Percentiles rank a stretch among this genome's conserved stretches.
Evolutionary conservation across 1,284 basidiomycete species (phyloP).

Genomic region (Trichosporon ovoides): DNA sequence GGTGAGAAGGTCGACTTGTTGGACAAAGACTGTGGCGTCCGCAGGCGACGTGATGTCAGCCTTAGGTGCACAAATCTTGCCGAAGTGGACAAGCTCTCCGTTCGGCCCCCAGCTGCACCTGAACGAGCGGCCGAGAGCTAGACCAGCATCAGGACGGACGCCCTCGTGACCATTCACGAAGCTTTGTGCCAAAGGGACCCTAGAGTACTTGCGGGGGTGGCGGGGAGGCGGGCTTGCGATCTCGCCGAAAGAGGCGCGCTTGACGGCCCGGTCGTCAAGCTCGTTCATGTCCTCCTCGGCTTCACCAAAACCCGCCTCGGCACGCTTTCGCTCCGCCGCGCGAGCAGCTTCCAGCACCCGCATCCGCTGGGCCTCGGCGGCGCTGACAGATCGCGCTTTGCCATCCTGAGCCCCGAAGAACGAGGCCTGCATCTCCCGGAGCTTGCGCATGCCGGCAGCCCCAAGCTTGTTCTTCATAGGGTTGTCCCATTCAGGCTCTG

Average conservation of each 20-base stretch:
- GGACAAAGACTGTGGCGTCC: slow-evolving; percentile 28
- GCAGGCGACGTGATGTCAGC: slow-evolving; percentile 23
- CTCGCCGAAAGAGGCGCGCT: slow-evolving; percentile 72
- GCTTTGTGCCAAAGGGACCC: slow-evolving; percentile 33
- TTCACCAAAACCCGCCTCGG: slow-evolving; percentile 51
- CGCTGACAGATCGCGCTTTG: slow-evolving; percentile 1
- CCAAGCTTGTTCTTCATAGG: slow-evolving; percentile 51
- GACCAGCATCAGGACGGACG: slow-evolving; percentile 68
- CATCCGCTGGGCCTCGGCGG: slow-evolving; percentile 8
- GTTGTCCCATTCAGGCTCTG: slow-evolving; percentile 20
- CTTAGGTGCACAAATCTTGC: slow-evolving; percentile 60
- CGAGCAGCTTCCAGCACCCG: slow-evolving; percentile 8
- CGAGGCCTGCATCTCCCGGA: slow-evolving; percentile 87
- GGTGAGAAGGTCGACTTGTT: slow-evolving; percentile 29
- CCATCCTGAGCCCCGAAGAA: slow-evolving; percentile 58
- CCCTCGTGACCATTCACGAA: slow-evolving; percentile 57
- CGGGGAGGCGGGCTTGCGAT: slow-evolving; percentile 59
- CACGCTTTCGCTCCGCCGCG: slow-evolving; percentile 15
- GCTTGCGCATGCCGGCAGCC: slow-evolving; percentile 65
- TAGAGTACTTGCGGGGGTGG: slow-evolving; percentile 39
- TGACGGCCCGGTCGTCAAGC: slow-evolving; percentile 59
- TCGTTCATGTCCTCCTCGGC: slow-evolving; percentile 69
- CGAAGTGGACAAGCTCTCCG: slow-evolving; percentile 70
- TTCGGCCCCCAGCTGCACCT: slow-evolving; percentile 84
- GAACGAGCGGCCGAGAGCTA: slow-evolving; percentile 81